These are phyloP conservation scores for Penicillium diatomitis DNA, from an alignment of 495 filamentous ascomycete genomes.

Conservation along the genomic window DNA sequence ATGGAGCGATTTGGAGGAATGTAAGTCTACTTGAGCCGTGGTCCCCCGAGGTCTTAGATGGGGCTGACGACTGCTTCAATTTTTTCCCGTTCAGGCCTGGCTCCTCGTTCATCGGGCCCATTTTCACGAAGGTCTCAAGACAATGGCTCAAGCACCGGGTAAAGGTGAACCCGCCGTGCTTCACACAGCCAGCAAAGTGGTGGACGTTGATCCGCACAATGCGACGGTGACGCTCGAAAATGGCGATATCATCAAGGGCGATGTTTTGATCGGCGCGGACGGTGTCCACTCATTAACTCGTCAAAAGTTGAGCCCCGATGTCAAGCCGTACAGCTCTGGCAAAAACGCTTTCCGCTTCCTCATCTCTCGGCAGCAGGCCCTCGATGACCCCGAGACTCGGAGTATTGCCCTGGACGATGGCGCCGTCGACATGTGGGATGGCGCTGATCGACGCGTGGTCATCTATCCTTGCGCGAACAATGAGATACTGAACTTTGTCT, in stretches of 20 bases:
- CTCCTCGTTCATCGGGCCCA: constrained; percentile 42
- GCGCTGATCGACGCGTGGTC: constrained; percentile 42
- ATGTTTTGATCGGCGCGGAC: constrained; percentile 40
- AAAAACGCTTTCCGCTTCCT: constrained; percentile 56
- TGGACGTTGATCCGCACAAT: constrained; percentile 31
- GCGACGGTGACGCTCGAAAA: constrained; percentile 30
- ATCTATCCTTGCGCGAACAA: constrained; percentile 51
- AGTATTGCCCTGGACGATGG: constrained; percentile 29
- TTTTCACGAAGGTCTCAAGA: constrained; percentile 40
- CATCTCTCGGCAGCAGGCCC: constrained; percentile 32
- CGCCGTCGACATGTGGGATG: constrained; percentile 42
- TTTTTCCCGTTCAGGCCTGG: constrained; percentile 28
- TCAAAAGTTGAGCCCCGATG: constrained; percentile 28
- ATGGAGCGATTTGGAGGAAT: constrained; percentile 28
- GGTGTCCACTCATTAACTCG: constrained; percentile 36
- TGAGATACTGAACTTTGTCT: constrained; percentile 50
- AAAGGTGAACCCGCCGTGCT: constrained; percentile 33
- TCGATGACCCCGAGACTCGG: constrained; percentile 37
- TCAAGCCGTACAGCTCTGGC: constrained; percentile 38
- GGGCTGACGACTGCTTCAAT: neutral
- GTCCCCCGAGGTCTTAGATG: too few relatives aligned
- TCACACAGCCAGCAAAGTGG: constrained; percentile 34
- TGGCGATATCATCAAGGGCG: constrained; percentile 27
- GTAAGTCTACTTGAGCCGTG: constrained; percentile 11
- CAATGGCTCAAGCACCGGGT: constrained; percentile 28